A percentile compares a stretch with the other conserved stretches of the same genome.
These are phyloP conservation scores for Glycine latifolia DNA, from an alignment of 306 rosid genomes.

Conservation along the genomic window DNA sequence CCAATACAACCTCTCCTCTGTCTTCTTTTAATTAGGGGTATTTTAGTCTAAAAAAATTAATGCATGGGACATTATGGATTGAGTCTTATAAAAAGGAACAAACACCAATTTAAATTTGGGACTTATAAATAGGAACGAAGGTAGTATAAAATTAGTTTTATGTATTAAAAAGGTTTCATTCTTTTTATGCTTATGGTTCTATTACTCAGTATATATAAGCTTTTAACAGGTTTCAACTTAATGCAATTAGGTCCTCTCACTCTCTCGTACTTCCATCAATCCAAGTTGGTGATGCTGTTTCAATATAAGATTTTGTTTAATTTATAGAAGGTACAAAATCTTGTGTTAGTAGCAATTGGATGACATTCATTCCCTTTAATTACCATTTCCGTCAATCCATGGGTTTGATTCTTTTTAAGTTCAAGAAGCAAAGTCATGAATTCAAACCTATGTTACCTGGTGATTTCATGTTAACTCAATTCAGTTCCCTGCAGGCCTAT, in stretches of 20 bases:
- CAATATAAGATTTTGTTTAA: constrained; percentile 65
- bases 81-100: too few relatives aligned
- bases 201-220: constrained; percentile 50
- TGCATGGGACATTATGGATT: too few relatives aligned
- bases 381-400: constrained; percentile 52
- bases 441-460: constrained; percentile 48
- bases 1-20: too few relatives aligned
- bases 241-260: constrained; percentile 72
- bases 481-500: constrained; percentile 67
- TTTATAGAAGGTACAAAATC: constrained; percentile 67
- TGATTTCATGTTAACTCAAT: constrained; percentile 56
- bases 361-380: constrained; percentile 52
- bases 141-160: constrained; percentile 30
- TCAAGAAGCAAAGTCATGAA: constrained; percentile 50
- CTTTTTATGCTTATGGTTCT: constrained; percentile 60
- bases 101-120: too few relatives aligned
- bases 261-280: constrained; percentile 74
- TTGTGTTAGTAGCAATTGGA: constrained; percentile 52
- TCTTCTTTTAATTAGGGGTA: too few relatives aligned
- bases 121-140: too few relatives aligned
- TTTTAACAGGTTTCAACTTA: constrained; percentile 77
- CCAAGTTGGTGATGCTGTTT: constrained; percentile 81
- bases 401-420: constrained; percentile 53
- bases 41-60: too few relatives aligned
- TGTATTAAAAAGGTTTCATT: constrained; percentile 39